Percentiles rank a stretch among this genome's conserved stretches.
These are phyloP conservation scores for Botrytis sinoallii DNA, from an alignment of 2,329 filamentous ascomycete species.

Conservation along the genomic window DNA sequence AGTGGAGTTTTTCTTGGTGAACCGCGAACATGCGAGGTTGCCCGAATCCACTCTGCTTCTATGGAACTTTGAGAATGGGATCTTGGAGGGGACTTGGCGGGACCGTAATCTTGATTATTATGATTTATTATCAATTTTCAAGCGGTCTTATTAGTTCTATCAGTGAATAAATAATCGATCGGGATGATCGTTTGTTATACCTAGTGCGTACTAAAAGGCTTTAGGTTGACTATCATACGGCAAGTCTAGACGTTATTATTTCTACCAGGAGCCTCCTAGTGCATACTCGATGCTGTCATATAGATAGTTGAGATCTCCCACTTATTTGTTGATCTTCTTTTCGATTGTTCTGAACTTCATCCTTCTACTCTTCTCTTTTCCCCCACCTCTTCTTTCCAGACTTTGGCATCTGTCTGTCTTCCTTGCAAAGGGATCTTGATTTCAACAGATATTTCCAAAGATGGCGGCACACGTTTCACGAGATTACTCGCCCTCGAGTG, in stretches of 20 bases:
- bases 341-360: not conserved
- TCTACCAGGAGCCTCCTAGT: not conserved
- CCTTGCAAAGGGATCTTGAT: not conserved
- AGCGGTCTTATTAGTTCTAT: not conserved
- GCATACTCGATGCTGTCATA: not conserved
- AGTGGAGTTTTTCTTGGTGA: not conserved
- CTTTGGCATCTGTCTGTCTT: not conserved
- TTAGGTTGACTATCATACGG: not conserved
- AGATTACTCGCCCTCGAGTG: slow-evolving; percentile 13
- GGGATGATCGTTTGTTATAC: not conserved
- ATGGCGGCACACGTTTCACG: not conserved
- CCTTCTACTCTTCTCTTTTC: not conserved
- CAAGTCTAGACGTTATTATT: not conserved
- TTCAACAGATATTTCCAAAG: not conserved
- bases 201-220: not conserved
- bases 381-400: not conserved
- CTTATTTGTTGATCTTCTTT: not conserved
- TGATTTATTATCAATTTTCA: not conserved
- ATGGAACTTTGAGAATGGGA: not conserved
- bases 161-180: not conserved
- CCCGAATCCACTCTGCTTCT: not conserved
- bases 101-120: not conserved
- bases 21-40: not conserved
- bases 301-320: not conserved
- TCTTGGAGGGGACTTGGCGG: not conserved